Evolutionary conservation across 495 filamentous ascomycete species (phyloP).

Genomic region (Lasiosphaeria ovina): DNA sequence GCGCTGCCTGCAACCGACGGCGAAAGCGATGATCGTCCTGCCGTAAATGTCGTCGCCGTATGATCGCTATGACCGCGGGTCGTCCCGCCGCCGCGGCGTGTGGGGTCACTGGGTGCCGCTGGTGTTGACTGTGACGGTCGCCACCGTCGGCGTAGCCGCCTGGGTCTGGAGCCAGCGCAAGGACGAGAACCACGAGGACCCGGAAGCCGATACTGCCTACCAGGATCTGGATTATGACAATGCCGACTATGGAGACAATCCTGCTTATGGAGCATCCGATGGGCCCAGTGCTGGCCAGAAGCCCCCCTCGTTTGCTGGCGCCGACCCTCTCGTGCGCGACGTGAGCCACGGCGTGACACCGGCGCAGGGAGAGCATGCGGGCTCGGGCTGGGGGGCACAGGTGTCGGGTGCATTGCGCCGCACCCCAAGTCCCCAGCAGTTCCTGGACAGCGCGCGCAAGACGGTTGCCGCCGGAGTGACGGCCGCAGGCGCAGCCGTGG

Average conservation of each 20-base stretch:
- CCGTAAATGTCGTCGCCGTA: constrained; percentile 73
- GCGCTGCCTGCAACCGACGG: constrained; percentile 9
- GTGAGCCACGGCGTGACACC: constrained; percentile 37
- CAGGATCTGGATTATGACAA: constrained; percentile 51
- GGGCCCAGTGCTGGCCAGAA: constrained; percentile 27
- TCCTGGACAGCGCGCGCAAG: constrained; percentile 75
- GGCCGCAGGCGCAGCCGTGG: constrained; percentile 77
- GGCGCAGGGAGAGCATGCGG: constrained; percentile 47
- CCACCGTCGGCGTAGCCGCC: constrained; percentile 77
- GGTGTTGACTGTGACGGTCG: constrained; percentile 77
- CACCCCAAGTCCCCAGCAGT: constrained; percentile 85
- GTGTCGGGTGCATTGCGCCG: constrained; percentile 81
- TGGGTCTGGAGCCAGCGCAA: constrained; percentile 91
- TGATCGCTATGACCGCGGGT: constrained; percentile 62
- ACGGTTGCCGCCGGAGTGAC: constrained; percentile 75
- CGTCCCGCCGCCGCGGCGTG: constrained; percentile 64
- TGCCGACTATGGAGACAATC: constrained; percentile 51
- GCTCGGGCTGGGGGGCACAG: constrained; percentile 63
- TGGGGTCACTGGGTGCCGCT: constrained; percentile 83
- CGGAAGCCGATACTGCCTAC: constrained; percentile 29
- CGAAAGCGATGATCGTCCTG: constrained; percentile 28
- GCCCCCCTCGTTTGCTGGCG: constrained; percentile 38
- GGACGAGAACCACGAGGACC: constrained; percentile 52
- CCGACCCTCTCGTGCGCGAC: constrained; percentile 34
- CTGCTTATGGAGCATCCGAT: constrained; percentile 48